Evolutionary conservation across 225 moss, liverwort and hornwort species (phyloP).

Genomic region (Antitrichia curtipendula): DNA sequence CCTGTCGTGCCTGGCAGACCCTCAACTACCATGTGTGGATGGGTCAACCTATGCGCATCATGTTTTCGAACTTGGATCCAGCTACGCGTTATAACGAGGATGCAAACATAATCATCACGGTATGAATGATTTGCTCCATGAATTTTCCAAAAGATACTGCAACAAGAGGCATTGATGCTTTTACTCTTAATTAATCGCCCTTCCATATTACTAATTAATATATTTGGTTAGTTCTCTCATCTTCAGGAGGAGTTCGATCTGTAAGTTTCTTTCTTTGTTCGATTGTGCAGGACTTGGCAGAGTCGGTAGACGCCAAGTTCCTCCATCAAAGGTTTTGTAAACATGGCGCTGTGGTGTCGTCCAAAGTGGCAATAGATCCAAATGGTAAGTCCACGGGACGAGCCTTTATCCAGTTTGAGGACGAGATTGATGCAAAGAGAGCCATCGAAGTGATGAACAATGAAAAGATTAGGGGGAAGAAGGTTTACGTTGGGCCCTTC

Average conservation of each 20-base stretch:
- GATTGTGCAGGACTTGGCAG: not conserved
- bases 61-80: slow-evolving; percentile 1
- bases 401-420: slow-evolving; percentile 5
- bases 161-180: not conserved
- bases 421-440: not conserved
- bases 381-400: not conserved
- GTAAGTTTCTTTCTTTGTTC: not conserved
- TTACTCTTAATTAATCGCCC: not conserved
- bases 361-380: not conserved
- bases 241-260: not conserved
- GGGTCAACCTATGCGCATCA: not conserved
- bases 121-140: not conserved
- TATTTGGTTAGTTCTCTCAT: not conserved
- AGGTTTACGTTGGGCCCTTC: not conserved
- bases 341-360: not conserved
- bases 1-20: not conserved
- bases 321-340: not conserved
- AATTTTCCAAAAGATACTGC: not conserved
- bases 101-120: slow-evolving; percentile 1
- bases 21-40: not conserved
- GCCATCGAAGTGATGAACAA: not conserved
- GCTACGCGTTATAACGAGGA: not conserved
- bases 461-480: not conserved
- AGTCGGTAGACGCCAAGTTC: not conserved
- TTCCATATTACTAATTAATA: not conserved